Base-by-base conservation (phyloP, 2,329 filamentous ascomycete species). In the Fusarium sp. region DNA sequence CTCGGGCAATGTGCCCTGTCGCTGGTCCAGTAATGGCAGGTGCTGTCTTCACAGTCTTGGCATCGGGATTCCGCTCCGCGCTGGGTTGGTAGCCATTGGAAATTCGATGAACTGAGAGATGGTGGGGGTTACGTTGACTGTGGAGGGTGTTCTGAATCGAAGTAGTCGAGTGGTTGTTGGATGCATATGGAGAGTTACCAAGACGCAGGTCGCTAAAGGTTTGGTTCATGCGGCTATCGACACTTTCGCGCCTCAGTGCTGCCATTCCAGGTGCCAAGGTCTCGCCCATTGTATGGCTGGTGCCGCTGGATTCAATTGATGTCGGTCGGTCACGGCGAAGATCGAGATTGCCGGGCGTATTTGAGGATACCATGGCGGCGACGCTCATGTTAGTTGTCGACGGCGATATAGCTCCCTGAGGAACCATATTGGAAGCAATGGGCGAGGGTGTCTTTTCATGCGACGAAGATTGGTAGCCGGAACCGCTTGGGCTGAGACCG, bases 141-240 rank as follows among this genome's bases (percentile, higher is more conserved):
- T 90, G 89, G 28, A 93, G 81, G 15, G 86, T 90, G 60, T 88
- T 91, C 57, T 92, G 91, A 23, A 94, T 87, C 3, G 92, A 94
- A 3, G 88, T 88, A 4, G 91, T 91, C 3, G 91, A 94, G 57
- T 90, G 88, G 77, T 94, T 94, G 72, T 91, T 89, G 76, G 89
- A 93, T 26, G 91, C 87, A 74, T 94, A 94, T 1, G 91, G 91
- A 3, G 84, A 84, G 45, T 85, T 86, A 52, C 88, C 88, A 49
- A 94, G 83, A 70, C 88, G 85, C 79, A 94, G 85, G 45, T 92
- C 89, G 58, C 84, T 86, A 77, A 94, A 89, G 44, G 86, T 86
- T 69, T 89, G 88, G 74, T 92, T 92, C 77, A 94, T 90, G 66
- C 91, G 87, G 78, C 91, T 93, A 78, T 94, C 92, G 6, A 94